Evolutionary conservation across 1,284 basidiomycete species (phyloP), one percentile per base, ranked within the genome.

Genomic region (Tremellales sp.): DNA sequence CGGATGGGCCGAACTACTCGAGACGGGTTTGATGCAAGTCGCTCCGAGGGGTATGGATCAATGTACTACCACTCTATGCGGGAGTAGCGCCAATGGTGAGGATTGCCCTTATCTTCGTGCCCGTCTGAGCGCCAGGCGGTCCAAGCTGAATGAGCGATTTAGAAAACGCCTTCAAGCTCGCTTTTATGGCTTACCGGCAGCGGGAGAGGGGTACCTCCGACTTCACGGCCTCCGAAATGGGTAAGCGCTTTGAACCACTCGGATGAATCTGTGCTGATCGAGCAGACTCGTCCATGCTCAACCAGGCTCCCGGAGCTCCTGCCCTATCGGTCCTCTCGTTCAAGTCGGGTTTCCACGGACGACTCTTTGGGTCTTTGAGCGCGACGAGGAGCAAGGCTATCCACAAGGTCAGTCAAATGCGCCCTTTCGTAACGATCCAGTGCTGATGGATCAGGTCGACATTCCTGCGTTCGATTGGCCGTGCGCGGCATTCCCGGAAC

Each of bases 391-490:
- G 67, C 52, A 76, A 76, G 56, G 73, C 76, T 11, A 75, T 77
- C 41, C 79, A 81, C 71, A 81, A 81, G 65, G 66, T 65, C 26
- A 37, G 54, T 46, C 65, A 76, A 77, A 59, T 6, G 4, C 29
- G 8, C 29, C 29, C n/a, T n/a, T 33, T n/a, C 29, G 8, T 33
- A 33, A n/a, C 8, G 10, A 33, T 8, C 10, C n/a, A n/a, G 8
- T 33, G 29, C 29, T 33, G 29, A 33, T 33, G n/a, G 29, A 19
- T 5, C 43, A 73, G 70, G 62, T 81, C 54, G 80, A 80, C 61
- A 76, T 81, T 23, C 80, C 80, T 11, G 77, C 79, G 0, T 81
- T 80, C 63, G 77, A 80, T 67, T 78, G 77, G 80, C 80, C 80
- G 0, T 72, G 71, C 23, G 77, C 76, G 1, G 62, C 74, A 11